Evolutionary conservation across 306 rosid species (phyloP).

Genomic region (Pterocarpus macrocarpus): DNA sequence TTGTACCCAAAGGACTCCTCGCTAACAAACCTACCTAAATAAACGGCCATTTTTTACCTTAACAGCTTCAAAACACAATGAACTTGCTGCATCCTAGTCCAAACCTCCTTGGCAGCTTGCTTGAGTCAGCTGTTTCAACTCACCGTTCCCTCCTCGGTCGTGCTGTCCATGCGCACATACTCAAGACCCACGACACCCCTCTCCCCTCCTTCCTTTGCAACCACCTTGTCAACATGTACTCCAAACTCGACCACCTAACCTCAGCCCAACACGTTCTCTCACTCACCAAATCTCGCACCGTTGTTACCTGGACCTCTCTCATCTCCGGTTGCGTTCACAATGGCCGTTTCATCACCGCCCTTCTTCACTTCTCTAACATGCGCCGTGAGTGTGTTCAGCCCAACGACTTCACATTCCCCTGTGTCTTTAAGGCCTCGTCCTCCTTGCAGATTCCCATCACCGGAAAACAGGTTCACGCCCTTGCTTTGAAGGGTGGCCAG

Average conservation of each 20-base stretch:
- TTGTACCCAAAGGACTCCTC: too few relatives aligned
- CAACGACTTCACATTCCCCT: conserved; percentile 90
- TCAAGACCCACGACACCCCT: conserved; percentile 61
- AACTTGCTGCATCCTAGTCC: conserved; percentile 44
- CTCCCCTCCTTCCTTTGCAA: conserved; percentile 76
- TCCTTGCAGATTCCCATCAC: conserved; percentile 57
- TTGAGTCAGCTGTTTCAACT: conserved; percentile 67
- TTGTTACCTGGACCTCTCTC: conserved; percentile 91
- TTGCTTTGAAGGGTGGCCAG: conserved; percentile 73
- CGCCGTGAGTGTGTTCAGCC: conserved; percentile 65
- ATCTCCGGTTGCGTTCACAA: conserved; percentile 84
- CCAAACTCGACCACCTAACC: conserved; percentile 76
- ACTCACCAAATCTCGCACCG: conserved; percentile 66
- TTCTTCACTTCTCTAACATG: conserved; percentile 71
- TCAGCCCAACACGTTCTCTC: conserved; percentile 75
- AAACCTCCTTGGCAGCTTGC: conserved; percentile 62
- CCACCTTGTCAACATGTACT: conserved; percentile 87
- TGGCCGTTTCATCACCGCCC: conserved; percentile 60
- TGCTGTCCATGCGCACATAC: conserved; percentile 71
- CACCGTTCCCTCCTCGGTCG: conserved; percentile 67
- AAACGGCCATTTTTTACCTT: too few relatives aligned
- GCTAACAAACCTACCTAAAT: too few relatives aligned
- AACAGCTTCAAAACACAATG: conserved; percentile 49
- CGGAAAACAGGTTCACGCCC: conserved; percentile 76
- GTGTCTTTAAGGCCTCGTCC: conserved; percentile 75